phyloP scores from a whole-genome alignment of 2,329 filamentous ascomycete species.

The Fonsecaea multimorphosa region DNA sequence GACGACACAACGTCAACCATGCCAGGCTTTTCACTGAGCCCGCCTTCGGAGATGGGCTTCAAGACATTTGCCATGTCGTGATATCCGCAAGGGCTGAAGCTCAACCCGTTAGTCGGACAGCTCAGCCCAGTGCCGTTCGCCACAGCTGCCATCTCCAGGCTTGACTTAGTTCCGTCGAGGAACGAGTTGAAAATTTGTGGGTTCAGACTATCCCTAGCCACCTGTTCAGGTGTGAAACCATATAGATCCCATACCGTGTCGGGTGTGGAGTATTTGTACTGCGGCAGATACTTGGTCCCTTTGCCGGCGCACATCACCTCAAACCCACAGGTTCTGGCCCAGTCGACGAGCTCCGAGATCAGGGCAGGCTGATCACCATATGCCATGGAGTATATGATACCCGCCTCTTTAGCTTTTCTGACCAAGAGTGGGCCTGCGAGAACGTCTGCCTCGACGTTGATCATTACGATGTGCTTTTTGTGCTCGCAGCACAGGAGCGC shows the following conservation, averaged over 20 bases:
- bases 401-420: slow-evolving; percentile 52
- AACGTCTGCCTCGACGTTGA: slow-evolving; percentile 56
- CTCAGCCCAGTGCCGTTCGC: slow-evolving; percentile 54
- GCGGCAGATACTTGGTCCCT: slow-evolving; percentile 55
- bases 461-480: slow-evolving; percentile 58
- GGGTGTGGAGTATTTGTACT: slow-evolving; percentile 55
- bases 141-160: slow-evolving; percentile 58
- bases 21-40: slow-evolving; percentile 50
- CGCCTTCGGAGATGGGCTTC: slow-evolving; percentile 51
- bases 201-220: slow-evolving; percentile 53
- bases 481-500: slow-evolving; percentile 54
- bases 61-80: slow-evolving; percentile 52
- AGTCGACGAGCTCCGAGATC: slow-evolving; percentile 53
- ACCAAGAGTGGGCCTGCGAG: slow-evolving; percentile 52
- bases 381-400: slow-evolving; percentile 57
- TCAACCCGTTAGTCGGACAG: slow-evolving; percentile 50
- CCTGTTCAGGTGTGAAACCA: slow-evolving; percentile 54
- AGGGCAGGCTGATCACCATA: slow-evolving; percentile 56
- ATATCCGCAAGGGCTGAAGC: slow-evolving; percentile 54
- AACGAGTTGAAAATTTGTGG: slow-evolving; percentile 59
- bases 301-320: slow-evolving; percentile 55
- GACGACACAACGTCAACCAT: slow-evolving; percentile 56
- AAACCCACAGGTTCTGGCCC: slow-evolving; percentile 54
- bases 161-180: slow-evolving; percentile 57
- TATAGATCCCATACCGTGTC: slow-evolving; percentile 57